These are phyloP conservation scores for Alloteropsis angusta DNA, from an alignment of 202 grass and related monocot species.

Conservation along the genomic window DNA sequence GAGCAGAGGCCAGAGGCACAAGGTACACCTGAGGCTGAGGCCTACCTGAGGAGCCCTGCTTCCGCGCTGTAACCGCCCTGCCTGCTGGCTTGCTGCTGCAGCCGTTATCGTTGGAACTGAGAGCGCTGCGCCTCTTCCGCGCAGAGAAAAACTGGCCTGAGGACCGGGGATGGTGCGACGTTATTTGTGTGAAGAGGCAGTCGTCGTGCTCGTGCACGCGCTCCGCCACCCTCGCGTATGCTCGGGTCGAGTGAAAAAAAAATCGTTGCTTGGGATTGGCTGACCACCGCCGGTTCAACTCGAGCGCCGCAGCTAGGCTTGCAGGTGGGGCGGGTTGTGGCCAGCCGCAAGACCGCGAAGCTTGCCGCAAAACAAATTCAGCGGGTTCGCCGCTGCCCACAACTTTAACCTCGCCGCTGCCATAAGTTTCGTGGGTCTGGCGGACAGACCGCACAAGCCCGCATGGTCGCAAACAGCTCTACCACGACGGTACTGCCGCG, in stretches of 20 bases:
- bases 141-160: background rate
- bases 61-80: background rate
- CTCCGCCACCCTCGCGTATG: background rate
- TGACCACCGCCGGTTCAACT: background rate
- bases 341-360: no score
- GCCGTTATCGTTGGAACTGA: background rate
- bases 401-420: no score
- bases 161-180: background rate
- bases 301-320: background rate
- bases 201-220: background rate
- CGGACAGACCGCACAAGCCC: no score
- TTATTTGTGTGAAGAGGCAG: background rate
- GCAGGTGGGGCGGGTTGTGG: background rate
- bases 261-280: background rate
- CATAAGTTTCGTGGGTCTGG: no score
- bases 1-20: background rate
- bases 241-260: background rate
- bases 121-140: background rate
- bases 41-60: background rate
- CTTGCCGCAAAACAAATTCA: no score
- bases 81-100: background rate
- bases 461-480: no score
- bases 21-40: background rate
- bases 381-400: no score
- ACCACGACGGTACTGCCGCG: no score